A percentile compares a stretch with the other conserved stretches of the same genome.
These are phyloP conservation scores for Paraconiothyrium sp. DNA, from an alignment of 2,329 filamentous ascomycete species.

Conservation along the genomic window DNA sequence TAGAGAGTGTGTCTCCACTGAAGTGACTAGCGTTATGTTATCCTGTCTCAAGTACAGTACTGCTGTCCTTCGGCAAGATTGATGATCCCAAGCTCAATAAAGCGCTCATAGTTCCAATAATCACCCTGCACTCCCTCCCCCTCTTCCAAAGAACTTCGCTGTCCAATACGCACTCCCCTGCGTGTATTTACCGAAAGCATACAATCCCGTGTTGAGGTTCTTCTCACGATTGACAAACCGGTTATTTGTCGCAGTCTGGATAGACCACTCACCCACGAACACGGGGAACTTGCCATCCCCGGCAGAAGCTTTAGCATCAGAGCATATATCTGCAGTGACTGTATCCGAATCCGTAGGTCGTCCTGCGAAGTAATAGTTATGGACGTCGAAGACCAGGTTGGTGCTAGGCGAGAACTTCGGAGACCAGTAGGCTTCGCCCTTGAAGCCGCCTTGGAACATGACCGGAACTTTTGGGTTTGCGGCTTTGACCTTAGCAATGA, in stretches of 20 bases:
- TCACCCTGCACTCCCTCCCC: constrained; percentile 26
- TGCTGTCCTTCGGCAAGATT: constrained; percentile 7
- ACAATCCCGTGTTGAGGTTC: constrained; percentile 43
- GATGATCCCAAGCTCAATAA: constrained; percentile 20
- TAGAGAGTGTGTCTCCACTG: too few species aligned
- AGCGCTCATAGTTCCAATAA: constrained; percentile 26
- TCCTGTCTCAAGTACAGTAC: too few species aligned
- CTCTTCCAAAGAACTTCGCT: constrained; percentile 28
- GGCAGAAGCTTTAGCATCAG: constrained; percentile 6
- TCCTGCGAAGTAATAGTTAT: constrained; percentile 38
- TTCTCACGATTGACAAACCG: constrained; percentile 37
- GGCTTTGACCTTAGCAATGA: constrained; percentile 25
- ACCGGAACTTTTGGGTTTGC: constrained; percentile 27
- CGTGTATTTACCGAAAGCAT: constrained; percentile 46
- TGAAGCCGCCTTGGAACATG: constrained; percentile 32
- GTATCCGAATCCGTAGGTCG: constrained; percentile 24
- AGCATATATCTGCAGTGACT: constrained; percentile 19
- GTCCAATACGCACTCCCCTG: constrained; percentile 45
- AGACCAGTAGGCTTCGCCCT: constrained; percentile 31
- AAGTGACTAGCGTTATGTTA: too few species aligned
- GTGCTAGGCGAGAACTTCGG: constrained; percentile 15
- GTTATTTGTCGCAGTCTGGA: constrained; percentile 47
- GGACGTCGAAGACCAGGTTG: constrained; percentile 36
- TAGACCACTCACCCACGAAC: constrained; percentile 49
- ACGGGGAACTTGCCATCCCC: constrained; percentile 31